Base-by-base conservation (phyloP, 164 flowering plant genomes). In the Vitis rupestris region DNA sequence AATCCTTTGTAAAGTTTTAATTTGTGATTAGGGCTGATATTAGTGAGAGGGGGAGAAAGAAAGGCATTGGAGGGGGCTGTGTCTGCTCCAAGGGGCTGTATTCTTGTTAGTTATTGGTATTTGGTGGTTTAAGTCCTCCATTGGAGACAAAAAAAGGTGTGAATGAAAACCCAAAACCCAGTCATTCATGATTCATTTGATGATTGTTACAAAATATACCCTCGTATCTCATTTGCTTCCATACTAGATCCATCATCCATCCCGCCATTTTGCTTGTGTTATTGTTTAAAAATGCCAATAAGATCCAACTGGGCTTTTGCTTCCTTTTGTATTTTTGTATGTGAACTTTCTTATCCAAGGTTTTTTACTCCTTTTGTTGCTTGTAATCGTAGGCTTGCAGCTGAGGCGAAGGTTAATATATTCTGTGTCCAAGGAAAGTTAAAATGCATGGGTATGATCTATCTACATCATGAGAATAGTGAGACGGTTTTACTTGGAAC, bases 1-100 rank as follows among this genome's bases (percentile, higher is more conserved):
- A 37, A 37, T 37, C 44, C 44, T 37, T 81, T 83, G 89, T 86
- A 83, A 83, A 86, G 80, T 70, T 75, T 53, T 69, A 75, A 61
- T 27, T 51, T 63, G 47, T 63, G 17, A 31, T 50, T 63, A 67
- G 79, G 44, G 78, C 69, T 76, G 74, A 71, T 74, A 61, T 71
- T 64, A 59, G 72, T 49, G 54, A 54, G 67, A 72, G 44, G 44
- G 44, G 44, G 44, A 37, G 6, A 37, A 6, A 37, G 44, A 37
- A 6, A 37, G 73, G 65, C 74, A 65, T 65, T 63, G 72, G 75
- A 77, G 76, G 71, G 44, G 44, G 52, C 70, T 65, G 75, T 74
- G 69, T 63, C 68, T 72, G 70, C 79, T 66, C 74, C 72, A n/a
- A 31, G 17, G 63, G 29, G 65, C 76, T 64, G 15, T 49, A 73